Conservation (phyloP, 2,329 filamentous ascomycete species). For the Aureobasidium leucospermi region DNA sequence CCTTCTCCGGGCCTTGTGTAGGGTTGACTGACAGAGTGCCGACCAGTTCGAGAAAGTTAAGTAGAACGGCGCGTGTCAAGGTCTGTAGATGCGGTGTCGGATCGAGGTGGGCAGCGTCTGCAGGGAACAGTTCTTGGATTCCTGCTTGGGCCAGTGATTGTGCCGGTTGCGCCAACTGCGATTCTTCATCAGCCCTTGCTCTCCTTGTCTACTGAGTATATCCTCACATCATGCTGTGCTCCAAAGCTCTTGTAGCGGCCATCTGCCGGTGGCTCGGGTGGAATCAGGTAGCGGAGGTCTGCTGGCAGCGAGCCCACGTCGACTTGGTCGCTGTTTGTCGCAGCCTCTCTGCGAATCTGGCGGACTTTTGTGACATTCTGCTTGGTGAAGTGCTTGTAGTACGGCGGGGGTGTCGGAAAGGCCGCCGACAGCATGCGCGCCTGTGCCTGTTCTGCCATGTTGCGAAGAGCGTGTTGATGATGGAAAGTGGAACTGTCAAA, state of each 20-base stretch:
- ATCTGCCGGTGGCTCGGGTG: slow-evolving; percentile 64
- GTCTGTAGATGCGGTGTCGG: slow-evolving; percentile 49
- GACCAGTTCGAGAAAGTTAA: slow-evolving; percentile 82
- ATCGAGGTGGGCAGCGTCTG: slow-evolving; percentile 30
- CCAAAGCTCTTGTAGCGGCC: slow-evolving; percentile 72
- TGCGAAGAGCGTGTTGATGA: background rate
- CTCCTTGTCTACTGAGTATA: slow-evolving; percentile 12
- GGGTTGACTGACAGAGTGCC: slow-evolving; percentile 65
- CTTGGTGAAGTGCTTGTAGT: slow-evolving; percentile 81
- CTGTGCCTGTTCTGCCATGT: slow-evolving; percentile 55
- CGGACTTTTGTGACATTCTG: slow-evolving; percentile 59
- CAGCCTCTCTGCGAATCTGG: slow-evolving; percentile 23
- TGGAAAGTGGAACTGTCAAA: background rate
- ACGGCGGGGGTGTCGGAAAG: slow-evolving; percentile 81
- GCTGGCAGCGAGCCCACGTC: slow-evolving; percentile 50
- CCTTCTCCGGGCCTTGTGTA: slow-evolving; percentile 57
- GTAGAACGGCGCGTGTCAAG: slow-evolving; percentile 77
- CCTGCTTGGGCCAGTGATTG: slow-evolving; percentile 62
- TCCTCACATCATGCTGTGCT: slow-evolving; percentile 50
- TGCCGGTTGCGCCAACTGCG: slow-evolving; percentile 50
- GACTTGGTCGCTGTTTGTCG: slow-evolving; percentile 22
- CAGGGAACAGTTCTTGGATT: slow-evolving; percentile 62
- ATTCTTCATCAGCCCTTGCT: background rate
- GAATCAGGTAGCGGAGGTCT: slow-evolving; percentile 70
- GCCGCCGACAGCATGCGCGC: slow-evolving; percentile 45